These are phyloP conservation scores for Canavalia ensiformis DNA, from an alignment of 306 rosid species.

Conservation along the genomic window DNA sequence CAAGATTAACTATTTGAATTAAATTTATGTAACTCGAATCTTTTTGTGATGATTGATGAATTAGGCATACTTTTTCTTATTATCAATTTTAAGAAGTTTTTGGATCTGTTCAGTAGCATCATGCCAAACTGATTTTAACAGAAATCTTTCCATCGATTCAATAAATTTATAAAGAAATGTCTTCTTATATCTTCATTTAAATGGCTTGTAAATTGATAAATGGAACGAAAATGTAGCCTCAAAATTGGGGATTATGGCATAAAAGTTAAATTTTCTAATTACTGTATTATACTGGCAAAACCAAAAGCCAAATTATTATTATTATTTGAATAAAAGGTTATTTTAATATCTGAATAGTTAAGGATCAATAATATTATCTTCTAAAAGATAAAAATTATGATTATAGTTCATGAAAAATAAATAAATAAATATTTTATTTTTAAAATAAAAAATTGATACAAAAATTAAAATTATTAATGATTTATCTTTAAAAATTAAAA, in stretches of 20 bases:
- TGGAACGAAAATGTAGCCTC: not conserved
- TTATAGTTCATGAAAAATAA: too few relatives aligned
- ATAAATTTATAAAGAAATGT: too few relatives aligned
- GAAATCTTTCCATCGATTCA: too few relatives aligned
- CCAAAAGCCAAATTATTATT: not conserved
- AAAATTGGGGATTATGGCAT: not conserved
- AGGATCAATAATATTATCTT: too few relatives aligned
- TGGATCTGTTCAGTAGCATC: not conserved
- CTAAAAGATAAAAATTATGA: too few relatives aligned
- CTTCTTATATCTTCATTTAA: too few relatives aligned
- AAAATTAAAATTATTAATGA: too few relatives aligned
- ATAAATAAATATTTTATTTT: too few relatives aligned
- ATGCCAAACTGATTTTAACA: not conserved
- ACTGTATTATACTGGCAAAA: conserved; percentile 1
- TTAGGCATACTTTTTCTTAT: not conserved
- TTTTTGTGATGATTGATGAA: not conserved
- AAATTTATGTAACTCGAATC: not conserved
- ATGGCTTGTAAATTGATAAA: not conserved
- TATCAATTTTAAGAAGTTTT: not conserved
- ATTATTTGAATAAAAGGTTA: too few relatives aligned
- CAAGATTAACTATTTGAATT: not conserved
- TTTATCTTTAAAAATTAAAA: too few relatives aligned
- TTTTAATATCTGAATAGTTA: too few relatives aligned
- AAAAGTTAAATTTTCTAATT: not conserved
- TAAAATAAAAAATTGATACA: too few relatives aligned